phyloP scores from a whole-genome alignment of 2,329 filamentous ascomycete species.

The Arthrobotrys conoides region DNA sequence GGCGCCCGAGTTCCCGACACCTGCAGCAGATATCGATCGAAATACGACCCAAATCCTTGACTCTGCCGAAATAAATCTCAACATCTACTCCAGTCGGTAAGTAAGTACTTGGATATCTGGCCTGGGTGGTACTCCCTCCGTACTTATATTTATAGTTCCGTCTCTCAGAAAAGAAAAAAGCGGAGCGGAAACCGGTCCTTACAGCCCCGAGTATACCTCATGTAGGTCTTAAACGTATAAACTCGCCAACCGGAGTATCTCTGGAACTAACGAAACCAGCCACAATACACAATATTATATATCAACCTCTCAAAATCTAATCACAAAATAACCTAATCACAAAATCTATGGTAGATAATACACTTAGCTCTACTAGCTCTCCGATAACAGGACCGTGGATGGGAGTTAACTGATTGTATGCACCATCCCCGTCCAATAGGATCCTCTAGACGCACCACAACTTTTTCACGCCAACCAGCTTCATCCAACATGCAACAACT shows the following conservation, averaged over 20 bases:
- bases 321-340: not conserved
- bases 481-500: not conserved
- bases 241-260: slow-evolving; percentile 18
- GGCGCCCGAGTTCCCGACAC: slow-evolving; percentile 14
- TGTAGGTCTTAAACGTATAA: too few species aligned
- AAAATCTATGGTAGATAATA: too few species aligned
- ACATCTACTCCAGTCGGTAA: not conserved
- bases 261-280: slow-evolving; percentile 12
- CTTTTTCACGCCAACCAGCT: not conserved
- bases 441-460: slow-evolving; percentile 34
- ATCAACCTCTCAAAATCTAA: not conserved
- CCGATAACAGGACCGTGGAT: too few species aligned
- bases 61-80: not conserved
- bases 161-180: not conserved
- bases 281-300: not conserved
- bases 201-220: not conserved
- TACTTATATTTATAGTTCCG: not conserved
- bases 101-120: not conserved
- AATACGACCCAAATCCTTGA: not conserved
- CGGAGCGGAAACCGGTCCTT: slow-evolving; percentile 4
- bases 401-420: not conserved
- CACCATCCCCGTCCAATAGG: slow-evolving; percentile 36
- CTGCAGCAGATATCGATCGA: slow-evolving; percentile 18
- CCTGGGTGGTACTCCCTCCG: not conserved
- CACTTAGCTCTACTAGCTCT: too few species aligned